phyloP scores from a whole-genome alignment of 257 asterid species.

The Leptodermis oblonga region DNA sequence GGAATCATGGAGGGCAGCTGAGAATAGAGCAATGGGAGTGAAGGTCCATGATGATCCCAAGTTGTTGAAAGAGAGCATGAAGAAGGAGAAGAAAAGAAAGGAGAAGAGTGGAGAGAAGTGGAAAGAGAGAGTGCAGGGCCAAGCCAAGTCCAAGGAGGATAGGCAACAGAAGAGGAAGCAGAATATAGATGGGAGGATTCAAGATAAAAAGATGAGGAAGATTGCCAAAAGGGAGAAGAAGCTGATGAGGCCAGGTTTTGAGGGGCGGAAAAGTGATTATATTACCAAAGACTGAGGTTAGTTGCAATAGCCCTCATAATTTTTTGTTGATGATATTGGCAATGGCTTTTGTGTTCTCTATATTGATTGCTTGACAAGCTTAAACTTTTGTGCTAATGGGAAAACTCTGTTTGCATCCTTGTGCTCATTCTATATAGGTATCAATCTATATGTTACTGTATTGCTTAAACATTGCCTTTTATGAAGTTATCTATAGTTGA shows the following conservation, averaged over 20 bases:
- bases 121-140: slow-evolving; percentile 69
- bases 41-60: slow-evolving; percentile 76
- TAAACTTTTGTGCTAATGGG: background rate
- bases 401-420: background rate
- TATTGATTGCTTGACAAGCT: background rate
- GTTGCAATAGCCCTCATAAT: background rate
- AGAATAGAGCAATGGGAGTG: slow-evolving; percentile 70
- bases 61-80: slow-evolving; percentile 70
- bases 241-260: slow-evolving; percentile 91
- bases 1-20: slow-evolving; percentile 79
- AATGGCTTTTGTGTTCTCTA: background rate
- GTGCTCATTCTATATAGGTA: background rate
- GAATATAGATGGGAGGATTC: slow-evolving; percentile 64
- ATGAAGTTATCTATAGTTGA: background rate
- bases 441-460: background rate
- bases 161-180: slow-evolving; percentile 76
- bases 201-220: slow-evolving; percentile 69
- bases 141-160: slow-evolving; percentile 53
- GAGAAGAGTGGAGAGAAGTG: slow-evolving; percentile 72
- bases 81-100: slow-evolving; percentile 65
- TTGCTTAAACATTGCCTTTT: background rate
- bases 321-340: background rate
- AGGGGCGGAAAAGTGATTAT: slow-evolving; percentile 71
- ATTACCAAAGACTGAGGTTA: slow-evolving; percentile 58
- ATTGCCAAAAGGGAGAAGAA: slow-evolving; percentile 93